phyloP scores from a whole-genome alignment of 306 rosid species.

The Lagenaria siceraria region DNA sequence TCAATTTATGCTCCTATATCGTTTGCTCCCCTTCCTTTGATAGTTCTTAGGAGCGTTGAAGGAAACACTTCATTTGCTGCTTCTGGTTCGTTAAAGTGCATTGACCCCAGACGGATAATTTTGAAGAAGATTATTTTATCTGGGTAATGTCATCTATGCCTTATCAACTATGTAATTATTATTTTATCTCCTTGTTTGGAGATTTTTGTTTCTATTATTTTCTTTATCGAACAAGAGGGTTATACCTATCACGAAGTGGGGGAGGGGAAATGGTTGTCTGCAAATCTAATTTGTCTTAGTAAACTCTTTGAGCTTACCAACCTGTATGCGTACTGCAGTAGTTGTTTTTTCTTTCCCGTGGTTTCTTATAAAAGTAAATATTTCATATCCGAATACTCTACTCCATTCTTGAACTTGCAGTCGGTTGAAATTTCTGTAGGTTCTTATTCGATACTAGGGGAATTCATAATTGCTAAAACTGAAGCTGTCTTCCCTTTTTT shows the following conservation, averaged over 20 bases:
- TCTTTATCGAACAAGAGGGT: not conserved
- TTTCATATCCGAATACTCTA: not conserved
- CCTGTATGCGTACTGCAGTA: not conserved
- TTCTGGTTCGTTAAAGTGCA: slow-evolving; percentile 67
- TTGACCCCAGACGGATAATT: slow-evolving; percentile 74
- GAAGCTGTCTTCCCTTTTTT: slow-evolving; percentile 2
- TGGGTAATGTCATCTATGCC: slow-evolving; percentile 38
- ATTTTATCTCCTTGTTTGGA: not conserved
- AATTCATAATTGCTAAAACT: not conserved
- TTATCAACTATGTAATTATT: not conserved
- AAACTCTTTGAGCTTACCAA: not conserved
- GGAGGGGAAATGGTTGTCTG: not conserved
- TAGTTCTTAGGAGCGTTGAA: slow-evolving; percentile 44
- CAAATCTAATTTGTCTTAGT: not conserved
- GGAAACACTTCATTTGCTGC: slow-evolving; percentile 56
- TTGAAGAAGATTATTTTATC: slow-evolving; percentile 83
- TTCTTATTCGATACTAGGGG: not conserved
- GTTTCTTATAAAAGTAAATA: not conserved
- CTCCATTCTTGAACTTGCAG: not conserved
- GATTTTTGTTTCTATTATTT: not conserved
- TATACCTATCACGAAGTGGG: no score
- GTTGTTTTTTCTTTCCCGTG: not conserved
- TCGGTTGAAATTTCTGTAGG: not conserved
- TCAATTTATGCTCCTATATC: slow-evolving; percentile 86
- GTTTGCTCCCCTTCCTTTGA: slow-evolving; percentile 72